Percentiles rank a stretch among this genome's conserved stretches.
phyloP scores from a whole-genome alignment of 371 early-diverging fungal genomes.

The Smittium mucronatum region DNA sequence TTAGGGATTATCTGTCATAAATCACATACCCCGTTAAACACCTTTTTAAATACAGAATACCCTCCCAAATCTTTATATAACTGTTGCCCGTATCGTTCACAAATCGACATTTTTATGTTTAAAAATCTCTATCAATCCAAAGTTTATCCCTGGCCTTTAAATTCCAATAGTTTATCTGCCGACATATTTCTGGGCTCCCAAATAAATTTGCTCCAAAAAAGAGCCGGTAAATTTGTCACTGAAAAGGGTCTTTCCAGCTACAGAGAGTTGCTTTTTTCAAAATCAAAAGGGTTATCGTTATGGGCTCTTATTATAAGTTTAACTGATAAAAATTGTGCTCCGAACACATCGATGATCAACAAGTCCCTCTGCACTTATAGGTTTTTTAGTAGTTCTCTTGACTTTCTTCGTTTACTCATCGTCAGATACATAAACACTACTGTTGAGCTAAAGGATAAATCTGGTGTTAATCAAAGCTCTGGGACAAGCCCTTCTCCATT shows the following conservation, averaged over 20 bases:
- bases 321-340: slow-evolving; percentile 29
- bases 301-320: slow-evolving; percentile 30
- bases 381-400: slow-evolving; percentile 40
- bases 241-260: background rate
- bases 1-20: background rate
- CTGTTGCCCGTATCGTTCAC: background rate
- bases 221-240: background rate
- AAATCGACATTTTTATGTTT: background rate
- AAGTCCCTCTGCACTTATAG: slow-evolving; percentile 44
- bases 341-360: slow-evolving; percentile 35
- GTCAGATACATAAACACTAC: slow-evolving; percentile 38
- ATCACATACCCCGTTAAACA: background rate
- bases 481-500: slow-evolving; percentile 19
- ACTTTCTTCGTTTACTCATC: slow-evolving; percentile 42
- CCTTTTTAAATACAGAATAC: background rate
- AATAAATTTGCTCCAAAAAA: background rate
- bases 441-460: slow-evolving; percentile 5
- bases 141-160: slow-evolving; percentile 6
- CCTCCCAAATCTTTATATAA: background rate
- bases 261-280: slow-evolving; percentile 4
- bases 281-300: slow-evolving; percentile 18
- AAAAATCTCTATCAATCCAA: background rate
- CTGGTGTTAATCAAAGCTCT: slow-evolving; percentile 21
- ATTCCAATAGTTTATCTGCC: slow-evolving; percentile 10
- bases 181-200: slow-evolving; percentile 4